Evolutionary conservation across 2,329 filamentous ascomycete genomes (phyloP).

Genomic region (Cephalotrichum gorgonifer): DNA sequence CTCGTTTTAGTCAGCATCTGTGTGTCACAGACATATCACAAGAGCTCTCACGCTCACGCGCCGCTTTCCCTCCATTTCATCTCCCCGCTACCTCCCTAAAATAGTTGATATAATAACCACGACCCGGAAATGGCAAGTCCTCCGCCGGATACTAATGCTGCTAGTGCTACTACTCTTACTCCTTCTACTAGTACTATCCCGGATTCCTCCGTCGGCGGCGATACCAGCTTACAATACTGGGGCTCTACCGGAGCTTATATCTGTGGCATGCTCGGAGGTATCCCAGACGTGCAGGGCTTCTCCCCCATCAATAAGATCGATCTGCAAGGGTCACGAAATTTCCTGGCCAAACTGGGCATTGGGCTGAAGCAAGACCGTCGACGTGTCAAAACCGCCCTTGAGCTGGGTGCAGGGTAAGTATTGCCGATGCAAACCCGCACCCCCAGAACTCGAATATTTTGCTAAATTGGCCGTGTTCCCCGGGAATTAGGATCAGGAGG

Average conservation of each 20-base stretch:
- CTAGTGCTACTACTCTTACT: too few species aligned
- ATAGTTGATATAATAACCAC: too few species aligned
- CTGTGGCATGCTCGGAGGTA: slow-evolving; percentile 74
- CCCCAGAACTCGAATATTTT: not conserved
- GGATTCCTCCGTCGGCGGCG: slow-evolving; percentile 22
- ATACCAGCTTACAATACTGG: slow-evolving; percentile 35
- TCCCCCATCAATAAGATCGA: slow-evolving; percentile 40
- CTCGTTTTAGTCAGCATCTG: too few species aligned
- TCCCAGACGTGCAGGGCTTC: slow-evolving; percentile 27
- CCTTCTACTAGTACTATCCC: too few species aligned
- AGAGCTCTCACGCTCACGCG: too few species aligned
- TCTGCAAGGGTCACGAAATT: slow-evolving; percentile 57
- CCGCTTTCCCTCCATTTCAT: too few species aligned
- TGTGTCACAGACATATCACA: too few species aligned
- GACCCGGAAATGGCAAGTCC: too few species aligned
- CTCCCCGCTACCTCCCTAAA: too few species aligned
- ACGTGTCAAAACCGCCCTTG: slow-evolving; percentile 18
- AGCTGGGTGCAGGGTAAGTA: slow-evolving; percentile 28
- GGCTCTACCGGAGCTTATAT: slow-evolving; percentile 29
- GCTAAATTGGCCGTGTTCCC: too few species aligned
- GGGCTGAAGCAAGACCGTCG: slow-evolving; percentile 21
- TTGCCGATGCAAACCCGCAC: not conserved
- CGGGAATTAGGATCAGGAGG: slow-evolving; percentile 57
- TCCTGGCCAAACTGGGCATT: slow-evolving; percentile 55
- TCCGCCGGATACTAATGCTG: too few species aligned